Evolutionary conservation across 139 green algal species (phyloP), one percentile per base, ranked within the genome.

Genomic region (Yamagishiella unicocca): DNA sequence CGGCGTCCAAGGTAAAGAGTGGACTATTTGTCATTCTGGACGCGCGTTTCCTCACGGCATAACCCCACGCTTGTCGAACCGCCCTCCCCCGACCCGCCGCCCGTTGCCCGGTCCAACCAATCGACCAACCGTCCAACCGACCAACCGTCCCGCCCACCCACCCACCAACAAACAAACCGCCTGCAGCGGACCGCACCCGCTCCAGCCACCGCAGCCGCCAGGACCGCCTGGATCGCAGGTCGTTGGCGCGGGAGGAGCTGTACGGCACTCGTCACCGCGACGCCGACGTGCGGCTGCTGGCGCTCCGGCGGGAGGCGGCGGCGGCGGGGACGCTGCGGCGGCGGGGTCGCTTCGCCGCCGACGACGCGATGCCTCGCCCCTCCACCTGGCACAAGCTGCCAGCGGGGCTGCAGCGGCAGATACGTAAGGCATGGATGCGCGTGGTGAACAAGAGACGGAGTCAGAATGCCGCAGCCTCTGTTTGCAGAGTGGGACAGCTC

Each of bases 221-320:
- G 31, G 8, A 45, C 2, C 66, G 61, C 2, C 38, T 76, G 2
- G 79, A 75, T n/a, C 79, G 79, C 29, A 19, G 46, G 10, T 31
- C 33, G 54, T 61, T 40, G 29, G 42, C 35, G 24, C 64, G 46
- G 4, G 21, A 35, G 31, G 12, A 31, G 19, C 38, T 78, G 64
- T 87, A 79, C 66, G 81, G 81, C 81, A 2, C 31, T 35, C 45
- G 45, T 35, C 40, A 79, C 45, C 81, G 81, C 7, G 81, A 87
- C 81, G 64, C 81, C 0, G 81, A 87, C 9, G 66, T 87, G n/a
- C 64, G 81, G 45, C 66, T 87, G 45, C 81, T 87, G 45, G 61
- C 61, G 46, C 22, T 87, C 12, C 81, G 81, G 31, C 43, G 81
- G 45, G 25, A 87, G 61, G 3, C 40, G 33, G 66, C 66, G 81